A percentile compares a stretch with the other conserved stretches of the same genome.
These are phyloP conservation scores for Plantago elongata DNA, from an alignment of 257 asterid genomes.

Conservation along the genomic window DNA sequence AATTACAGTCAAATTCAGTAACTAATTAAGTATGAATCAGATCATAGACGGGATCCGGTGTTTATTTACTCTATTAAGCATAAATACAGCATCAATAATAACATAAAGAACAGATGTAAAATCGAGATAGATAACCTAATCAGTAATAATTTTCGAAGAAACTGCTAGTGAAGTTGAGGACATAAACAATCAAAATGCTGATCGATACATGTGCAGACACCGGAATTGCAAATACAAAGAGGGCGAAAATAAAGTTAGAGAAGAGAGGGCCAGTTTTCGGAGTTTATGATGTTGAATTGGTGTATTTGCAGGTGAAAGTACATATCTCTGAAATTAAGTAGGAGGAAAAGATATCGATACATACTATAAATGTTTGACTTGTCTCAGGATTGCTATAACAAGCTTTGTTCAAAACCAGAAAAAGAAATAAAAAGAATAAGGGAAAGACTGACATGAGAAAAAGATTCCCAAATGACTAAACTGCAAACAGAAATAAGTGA, in stretches of 20 bases:
- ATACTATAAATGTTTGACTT: too few relatives aligned
- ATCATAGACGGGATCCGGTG: background rate
- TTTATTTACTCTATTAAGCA: background rate
- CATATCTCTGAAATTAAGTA: too few relatives aligned
- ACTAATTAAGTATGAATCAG: constrained; percentile 14
- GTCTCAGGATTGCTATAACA: too few relatives aligned
- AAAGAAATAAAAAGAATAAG: too few relatives aligned
- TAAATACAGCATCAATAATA: background rate
- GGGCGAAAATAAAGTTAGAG: background rate
- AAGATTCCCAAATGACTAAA: too few relatives aligned
- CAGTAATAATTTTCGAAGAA: background rate
- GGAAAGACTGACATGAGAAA: too few relatives aligned
- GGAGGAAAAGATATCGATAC: too few relatives aligned
- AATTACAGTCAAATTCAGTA: constrained; percentile 20
- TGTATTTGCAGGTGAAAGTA: too few relatives aligned
- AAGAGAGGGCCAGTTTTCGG: background rate
- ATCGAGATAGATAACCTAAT: background rate
- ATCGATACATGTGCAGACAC: background rate
- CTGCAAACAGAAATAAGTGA: too few relatives aligned
- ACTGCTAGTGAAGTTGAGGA: background rate
- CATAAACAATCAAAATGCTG: background rate
- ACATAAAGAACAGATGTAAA: background rate
- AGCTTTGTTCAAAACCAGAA: too few relatives aligned
- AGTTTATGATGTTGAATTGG: background rate
- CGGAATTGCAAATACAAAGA: background rate